Conservation (phyloP, 148 eudicot genomes). For the Silene latifolia region DNA sequence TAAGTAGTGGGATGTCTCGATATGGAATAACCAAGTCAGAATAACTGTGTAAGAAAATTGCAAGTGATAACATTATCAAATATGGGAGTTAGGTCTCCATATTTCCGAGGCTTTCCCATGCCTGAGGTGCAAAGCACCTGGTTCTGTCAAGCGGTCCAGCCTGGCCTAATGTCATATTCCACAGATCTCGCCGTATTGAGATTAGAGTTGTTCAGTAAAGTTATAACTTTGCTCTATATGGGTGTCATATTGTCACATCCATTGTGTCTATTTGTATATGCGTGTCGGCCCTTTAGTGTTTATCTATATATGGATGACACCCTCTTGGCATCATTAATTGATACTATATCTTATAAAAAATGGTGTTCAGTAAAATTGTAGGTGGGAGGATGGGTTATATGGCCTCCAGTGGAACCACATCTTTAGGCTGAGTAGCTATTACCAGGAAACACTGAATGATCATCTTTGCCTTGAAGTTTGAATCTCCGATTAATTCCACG, state of each 20-base stretch:
- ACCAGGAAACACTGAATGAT: neutral
- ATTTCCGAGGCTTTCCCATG: neutral
- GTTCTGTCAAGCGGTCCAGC: neutral
- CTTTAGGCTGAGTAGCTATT: slow-evolving; percentile 1
- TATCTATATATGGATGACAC: neutral
- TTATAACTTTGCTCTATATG: too few relatives aligned
- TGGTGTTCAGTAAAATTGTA: neutral
- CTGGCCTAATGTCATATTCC: neutral
- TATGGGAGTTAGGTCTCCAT: neutral
- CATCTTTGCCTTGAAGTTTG: neutral
- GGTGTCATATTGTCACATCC: neutral
- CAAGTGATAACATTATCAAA: neutral
- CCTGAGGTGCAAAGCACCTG: neutral
- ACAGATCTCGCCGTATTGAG: neutral
- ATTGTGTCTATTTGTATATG: neutral
- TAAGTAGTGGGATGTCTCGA: neutral
- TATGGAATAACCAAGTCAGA: neutral
- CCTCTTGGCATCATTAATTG: neutral
- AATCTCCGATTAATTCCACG: neutral
- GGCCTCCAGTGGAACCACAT: neutral
- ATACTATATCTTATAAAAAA: too few relatives aligned
- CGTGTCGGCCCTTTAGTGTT: neutral
- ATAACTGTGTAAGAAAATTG: neutral
- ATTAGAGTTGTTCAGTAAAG: too few relatives aligned
- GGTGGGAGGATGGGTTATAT: too few relatives aligned